phyloP scores from a whole-genome alignment of 225 moss, liverwort and hornwort genomes.

The Straminergon stramineum region DNA sequence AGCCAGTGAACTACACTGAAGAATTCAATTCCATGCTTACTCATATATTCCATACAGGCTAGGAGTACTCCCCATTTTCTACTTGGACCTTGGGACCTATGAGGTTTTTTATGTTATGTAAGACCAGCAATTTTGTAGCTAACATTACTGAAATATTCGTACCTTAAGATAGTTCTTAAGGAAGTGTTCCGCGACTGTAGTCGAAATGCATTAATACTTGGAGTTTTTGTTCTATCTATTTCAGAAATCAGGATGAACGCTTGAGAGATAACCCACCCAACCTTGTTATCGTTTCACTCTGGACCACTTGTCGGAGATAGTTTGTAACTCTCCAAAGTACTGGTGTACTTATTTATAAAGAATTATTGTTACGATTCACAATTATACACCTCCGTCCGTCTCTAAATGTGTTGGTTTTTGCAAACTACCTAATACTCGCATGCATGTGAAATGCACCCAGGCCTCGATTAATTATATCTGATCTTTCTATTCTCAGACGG shows the following conservation, averaged over 20 bases:
- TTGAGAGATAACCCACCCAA: not conserved
- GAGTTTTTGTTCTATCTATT: not conserved
- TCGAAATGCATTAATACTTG: not conserved
- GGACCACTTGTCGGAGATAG: not conserved
- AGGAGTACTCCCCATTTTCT: not conserved
- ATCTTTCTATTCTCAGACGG: not conserved
- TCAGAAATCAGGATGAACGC: not conserved
- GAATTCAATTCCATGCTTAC: not conserved
- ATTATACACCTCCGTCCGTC: not conserved
- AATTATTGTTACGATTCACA: not conserved
- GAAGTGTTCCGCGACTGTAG: not conserved
- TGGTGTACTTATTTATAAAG: not conserved
- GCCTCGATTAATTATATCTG: not conserved
- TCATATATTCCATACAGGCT: not conserved
- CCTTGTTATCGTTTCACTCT: not conserved
- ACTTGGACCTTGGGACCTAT: not conserved
- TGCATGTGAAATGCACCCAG: too few relatives aligned
- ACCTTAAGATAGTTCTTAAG: not conserved
- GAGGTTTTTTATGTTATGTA: not conserved
- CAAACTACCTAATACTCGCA: not conserved
- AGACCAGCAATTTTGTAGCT: not conserved
- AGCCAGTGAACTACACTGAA: too few relatives aligned
- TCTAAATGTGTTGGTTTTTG: not conserved
- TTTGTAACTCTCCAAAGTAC: not conserved
- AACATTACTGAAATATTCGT: not conserved